Base-by-base conservation (phyloP, 2,329 filamentous ascomycete species). In the Microcyclosporella mali region DNA sequence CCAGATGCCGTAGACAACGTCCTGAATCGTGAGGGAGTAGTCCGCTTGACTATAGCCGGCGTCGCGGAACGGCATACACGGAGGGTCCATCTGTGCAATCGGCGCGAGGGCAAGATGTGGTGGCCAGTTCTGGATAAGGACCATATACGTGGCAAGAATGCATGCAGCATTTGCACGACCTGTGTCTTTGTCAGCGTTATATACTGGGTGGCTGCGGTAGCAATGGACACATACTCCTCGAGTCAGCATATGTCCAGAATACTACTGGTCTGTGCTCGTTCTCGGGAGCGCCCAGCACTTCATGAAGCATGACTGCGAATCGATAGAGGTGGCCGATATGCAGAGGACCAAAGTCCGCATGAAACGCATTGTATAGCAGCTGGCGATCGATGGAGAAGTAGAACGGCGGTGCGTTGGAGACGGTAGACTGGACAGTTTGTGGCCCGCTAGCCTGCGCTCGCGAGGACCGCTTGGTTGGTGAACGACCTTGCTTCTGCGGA, bases 1-100 rank as follows among this genome's bases (percentile, higher is more conserved):
- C 90, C 92, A 98, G 14, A 98, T 88, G 46, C 92, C 92, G 60
- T 98, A 98, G 6, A 98, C 90, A 32, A 98, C 83, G 64, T 98
- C 92, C 69, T 98, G 92, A 33, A 98, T 88, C 46, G 85, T 95
- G 57, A 98, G 79, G 41, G 88, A 84, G 62, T 95, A 98, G 67
- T 98, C 92, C 47, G 92, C 92, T 68, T 97, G 90, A 67, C 89
- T 95, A 74, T 98, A 98, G 41, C 92, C 92, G 46, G 92, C 92
- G 65, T 98, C 92, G 50, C 92, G 82, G 77, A 98, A 98, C 9
- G 92, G 92, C 92, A 98, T 98, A 72, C 95, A 78, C 17, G 92
- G 92, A 33, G 92, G 92, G 62, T 98, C 92, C 59, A 94, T 85
- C 69, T 98, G 92, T 6, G 92, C 88, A 61, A 98, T 94, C 11